These are phyloP conservation scores for Colletotrichum plurivorum DNA, from an alignment of 2,329 filamentous ascomycete genomes.

Conservation along the genomic window DNA sequence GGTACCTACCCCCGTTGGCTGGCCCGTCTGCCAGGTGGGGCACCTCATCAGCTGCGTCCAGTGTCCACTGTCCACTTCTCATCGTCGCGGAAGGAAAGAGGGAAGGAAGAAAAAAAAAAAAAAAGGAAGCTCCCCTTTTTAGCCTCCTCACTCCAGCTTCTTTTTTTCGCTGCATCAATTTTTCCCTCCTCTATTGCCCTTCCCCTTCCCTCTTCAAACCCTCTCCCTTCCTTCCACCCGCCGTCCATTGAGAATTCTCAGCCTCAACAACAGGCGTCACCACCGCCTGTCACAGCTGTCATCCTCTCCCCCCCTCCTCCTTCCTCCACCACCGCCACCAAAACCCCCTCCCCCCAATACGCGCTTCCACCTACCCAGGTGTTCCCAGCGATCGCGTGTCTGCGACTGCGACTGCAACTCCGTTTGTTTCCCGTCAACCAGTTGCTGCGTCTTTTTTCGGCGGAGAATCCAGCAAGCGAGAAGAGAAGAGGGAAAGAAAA, in stretches of 20 bases:
- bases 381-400: slow-evolving; percentile 27
- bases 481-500: slow-evolving; percentile 3
- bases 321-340: slow-evolving; percentile 5
- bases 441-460: slow-evolving; percentile 30
- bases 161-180: slow-evolving; percentile 33
- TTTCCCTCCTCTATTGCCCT: slow-evolving; percentile 36
- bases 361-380: not conserved
- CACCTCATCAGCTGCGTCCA: slow-evolving; percentile 34
- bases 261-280: slow-evolving; percentile 26
- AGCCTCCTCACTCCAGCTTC: slow-evolving; percentile 37
- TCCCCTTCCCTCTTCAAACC: slow-evolving; percentile 38
- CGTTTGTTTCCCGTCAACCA: not conserved
- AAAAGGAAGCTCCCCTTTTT: slow-evolving; percentile 38
- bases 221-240: slow-evolving; percentile 31
- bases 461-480: slow-evolving; percentile 35
- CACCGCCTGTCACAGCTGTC: slow-evolving; percentile 19
- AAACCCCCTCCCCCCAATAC: not conserved
- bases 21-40: slow-evolving; percentile 27
- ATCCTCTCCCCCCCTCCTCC: slow-evolving; percentile 4
- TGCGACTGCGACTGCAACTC: slow-evolving; percentile 29
- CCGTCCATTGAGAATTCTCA: slow-evolving; percentile 15
- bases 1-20: slow-evolving; percentile 34
- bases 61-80: slow-evolving; percentile 29
- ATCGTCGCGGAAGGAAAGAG: slow-evolving; percentile 27
- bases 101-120: slow-evolving; percentile 13